These are phyloP conservation scores for Coemansia sp. DNA, from an alignment of 192 early-diverging fungal genomes.

Conservation along the genomic window DNA sequence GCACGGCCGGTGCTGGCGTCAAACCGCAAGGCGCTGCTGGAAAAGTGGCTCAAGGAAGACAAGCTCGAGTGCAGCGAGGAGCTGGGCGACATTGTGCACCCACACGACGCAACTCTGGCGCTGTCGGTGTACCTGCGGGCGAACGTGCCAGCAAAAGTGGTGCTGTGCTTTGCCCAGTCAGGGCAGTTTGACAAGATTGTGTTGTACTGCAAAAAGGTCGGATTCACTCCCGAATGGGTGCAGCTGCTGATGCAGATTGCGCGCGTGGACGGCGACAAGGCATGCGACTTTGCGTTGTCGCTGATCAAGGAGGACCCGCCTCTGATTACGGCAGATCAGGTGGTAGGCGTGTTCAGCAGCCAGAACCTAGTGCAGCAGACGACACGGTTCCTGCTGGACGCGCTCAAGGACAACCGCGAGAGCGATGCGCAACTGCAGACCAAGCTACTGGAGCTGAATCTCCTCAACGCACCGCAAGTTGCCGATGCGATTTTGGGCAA, in stretches of 20 bases:
- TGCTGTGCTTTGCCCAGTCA: conserved; percentile 95
- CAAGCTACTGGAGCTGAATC: conserved; percentile 94
- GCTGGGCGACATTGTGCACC: conserved; percentile 94
- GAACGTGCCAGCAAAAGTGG: conserved; percentile 90
- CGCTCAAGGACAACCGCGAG: conserved; percentile 88
- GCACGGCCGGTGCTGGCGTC: conserved; percentile 88
- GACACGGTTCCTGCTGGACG: conserved; percentile 95
- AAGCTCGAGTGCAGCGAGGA: conserved; percentile 98
- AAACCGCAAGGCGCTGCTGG: conserved; percentile 87
- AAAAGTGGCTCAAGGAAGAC: conserved; percentile 99
- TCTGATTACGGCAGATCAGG: conserved; percentile 82
- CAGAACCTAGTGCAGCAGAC: conserved; percentile 95
- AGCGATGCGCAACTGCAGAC: conserved; percentile 94
- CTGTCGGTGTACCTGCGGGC: conserved; percentile 94
- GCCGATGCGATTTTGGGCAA: conserved; percentile 98
- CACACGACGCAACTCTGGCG: conserved; percentile 85
- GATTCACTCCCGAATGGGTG: conserved; percentile 89
- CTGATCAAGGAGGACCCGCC: conserved; percentile 77
- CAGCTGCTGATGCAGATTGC: conserved; percentile 88
- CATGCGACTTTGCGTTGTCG: conserved; percentile 86
- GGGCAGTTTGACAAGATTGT: conserved; percentile 96
- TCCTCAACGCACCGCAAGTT: conserved; percentile 95
- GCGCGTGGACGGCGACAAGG: conserved; percentile 89
- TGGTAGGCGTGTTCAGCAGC: conserved; percentile 90
- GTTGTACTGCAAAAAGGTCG: conserved; percentile 91